These are phyloP conservation scores for Monosporozyma solicola DNA, from an alignment of 805 yeast species.

Conservation along the genomic window DNA sequence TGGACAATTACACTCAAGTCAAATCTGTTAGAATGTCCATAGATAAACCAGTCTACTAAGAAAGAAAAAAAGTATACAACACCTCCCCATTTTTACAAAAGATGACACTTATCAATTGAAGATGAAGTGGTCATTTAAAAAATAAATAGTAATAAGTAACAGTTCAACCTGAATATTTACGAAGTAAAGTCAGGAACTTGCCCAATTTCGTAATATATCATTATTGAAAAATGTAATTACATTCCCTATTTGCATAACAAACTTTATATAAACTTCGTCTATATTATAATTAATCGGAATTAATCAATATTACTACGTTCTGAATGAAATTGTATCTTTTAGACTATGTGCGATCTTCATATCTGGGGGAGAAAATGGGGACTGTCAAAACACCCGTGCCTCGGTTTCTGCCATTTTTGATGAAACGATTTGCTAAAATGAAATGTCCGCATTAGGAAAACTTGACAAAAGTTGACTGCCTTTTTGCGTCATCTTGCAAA, in stretches of 20 bases:
- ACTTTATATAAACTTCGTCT: neutral
- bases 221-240: conserved; percentile 16
- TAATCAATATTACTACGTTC: neutral
- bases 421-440: neutral
- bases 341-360: neutral
- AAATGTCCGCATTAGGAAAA: neutral
- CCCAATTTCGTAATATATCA: conserved; percentile 10
- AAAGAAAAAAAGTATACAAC: too few relatives aligned
- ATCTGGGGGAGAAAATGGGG: neutral
- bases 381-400: neutral
- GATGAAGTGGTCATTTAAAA: neutral
- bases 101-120: neutral
- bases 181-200: conserved; percentile 12
- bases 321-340: too few relatives aligned
- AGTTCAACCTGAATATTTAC: conserved; percentile 11
- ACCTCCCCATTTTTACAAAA: neutral
- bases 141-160: neutral
- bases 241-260: conserved; percentile 8
- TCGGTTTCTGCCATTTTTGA: neutral
- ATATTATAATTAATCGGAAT: neutral
- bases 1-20: conserved; percentile 74
- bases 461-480: too few relatives aligned
- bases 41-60: conserved; percentile 3
- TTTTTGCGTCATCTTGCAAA: neutral
- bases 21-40: conserved; percentile 54